Evolutionary conservation across 495 filamentous ascomycete species (phyloP).

Genomic region (Trichoderma virens): DNA sequence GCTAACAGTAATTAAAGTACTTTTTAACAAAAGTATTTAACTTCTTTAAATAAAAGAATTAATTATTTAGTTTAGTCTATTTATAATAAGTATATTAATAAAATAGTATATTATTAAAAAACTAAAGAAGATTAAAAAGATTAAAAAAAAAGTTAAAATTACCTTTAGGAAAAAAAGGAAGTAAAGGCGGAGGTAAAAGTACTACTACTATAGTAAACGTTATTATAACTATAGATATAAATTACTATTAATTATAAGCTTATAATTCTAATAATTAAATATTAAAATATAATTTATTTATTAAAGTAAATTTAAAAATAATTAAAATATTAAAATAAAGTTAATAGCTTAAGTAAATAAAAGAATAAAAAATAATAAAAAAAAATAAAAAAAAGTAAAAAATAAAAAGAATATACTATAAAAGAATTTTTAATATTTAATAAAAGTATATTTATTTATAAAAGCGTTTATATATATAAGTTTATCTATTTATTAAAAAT

Average conservation of each 20-base stretch:
- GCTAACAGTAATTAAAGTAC: neutral
- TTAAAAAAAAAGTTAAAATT: neutral
- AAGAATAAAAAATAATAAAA: no score
- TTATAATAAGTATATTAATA: constrained; percentile 2
- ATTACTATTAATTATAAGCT: no score
- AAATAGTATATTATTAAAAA: neutral
- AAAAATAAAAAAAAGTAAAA: no score
- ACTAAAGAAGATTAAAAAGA: neutral
- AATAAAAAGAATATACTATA: no score
- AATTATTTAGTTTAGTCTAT: neutral
- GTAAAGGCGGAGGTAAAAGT: neutral
- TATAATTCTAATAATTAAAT: no score
- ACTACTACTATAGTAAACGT: constrained; percentile 3
- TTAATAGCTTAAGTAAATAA: no score
- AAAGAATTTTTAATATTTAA: no score
- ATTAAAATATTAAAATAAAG: no score
- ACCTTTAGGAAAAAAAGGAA: neutral
- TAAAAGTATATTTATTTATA: no score
- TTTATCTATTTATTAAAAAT: no score
- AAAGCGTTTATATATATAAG: no score
- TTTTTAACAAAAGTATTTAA: neutral
- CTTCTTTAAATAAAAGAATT: constrained; percentile 8
- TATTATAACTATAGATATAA: constrained; percentile 5
- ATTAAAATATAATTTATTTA: neutral
- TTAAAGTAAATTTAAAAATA: neutral